Evolutionary conservation across 176 grass and related monocot genomes (phyloP).

Genomic region (Aegilops sharonensis): DNA sequence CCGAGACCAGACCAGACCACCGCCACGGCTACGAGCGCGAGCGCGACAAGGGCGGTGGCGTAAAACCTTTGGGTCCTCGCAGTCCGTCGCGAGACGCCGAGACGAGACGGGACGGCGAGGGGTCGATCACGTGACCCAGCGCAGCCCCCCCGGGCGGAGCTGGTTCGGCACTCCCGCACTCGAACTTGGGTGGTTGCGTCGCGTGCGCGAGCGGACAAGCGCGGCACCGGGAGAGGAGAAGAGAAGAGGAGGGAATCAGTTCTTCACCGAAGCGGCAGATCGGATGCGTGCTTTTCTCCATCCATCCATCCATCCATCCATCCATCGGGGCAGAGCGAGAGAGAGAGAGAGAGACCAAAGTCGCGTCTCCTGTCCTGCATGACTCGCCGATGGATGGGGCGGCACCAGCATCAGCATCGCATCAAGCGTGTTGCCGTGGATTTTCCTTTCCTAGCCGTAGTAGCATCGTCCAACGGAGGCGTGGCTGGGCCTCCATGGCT

Average conservation of each 20-base stretch:
- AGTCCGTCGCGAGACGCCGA: no score
- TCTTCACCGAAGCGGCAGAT: background rate
- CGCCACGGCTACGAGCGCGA: no score
- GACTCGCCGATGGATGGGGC: background rate
- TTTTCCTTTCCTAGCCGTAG: no score
- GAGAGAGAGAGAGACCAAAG: no score
- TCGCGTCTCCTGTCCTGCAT: no score
- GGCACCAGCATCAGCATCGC: background rate
- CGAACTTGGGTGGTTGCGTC: background rate
- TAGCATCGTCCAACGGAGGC: no score
- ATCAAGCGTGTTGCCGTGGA: background rate
- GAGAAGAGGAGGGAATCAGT: background rate
- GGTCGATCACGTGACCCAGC: background rate
- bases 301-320: background rate
- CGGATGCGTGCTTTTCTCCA: background rate
- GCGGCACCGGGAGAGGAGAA: background rate
- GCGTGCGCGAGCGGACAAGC: background rate
- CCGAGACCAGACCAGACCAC: no score
- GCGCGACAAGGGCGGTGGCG: no score
- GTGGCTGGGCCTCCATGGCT: no score
- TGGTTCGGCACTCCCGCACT: background rate
- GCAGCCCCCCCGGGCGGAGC: no score
- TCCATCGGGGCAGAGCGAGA: background rate
- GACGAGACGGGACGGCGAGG: background rate
- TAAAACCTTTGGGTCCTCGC: background rate